phyloP scores from a whole-genome alignment of 2,329 filamentous ascomycete species.

The Grosmannia clavigera region DNA sequence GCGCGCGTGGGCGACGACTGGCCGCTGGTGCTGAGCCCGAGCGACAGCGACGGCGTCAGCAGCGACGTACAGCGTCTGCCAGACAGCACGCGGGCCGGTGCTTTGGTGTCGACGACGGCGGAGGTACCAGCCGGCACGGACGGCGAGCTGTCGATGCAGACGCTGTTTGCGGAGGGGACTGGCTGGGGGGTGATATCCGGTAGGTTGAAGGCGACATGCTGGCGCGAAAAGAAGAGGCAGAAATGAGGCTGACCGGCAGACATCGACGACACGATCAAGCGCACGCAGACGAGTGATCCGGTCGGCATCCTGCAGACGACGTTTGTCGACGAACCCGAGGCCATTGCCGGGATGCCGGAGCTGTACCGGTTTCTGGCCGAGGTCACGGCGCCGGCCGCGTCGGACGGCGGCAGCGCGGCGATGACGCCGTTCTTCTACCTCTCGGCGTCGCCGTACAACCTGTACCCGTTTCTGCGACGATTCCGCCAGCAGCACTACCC shows the following conservation, averaged over 20 bases:
- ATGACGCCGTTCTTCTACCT: constrained; percentile 82
- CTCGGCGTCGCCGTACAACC: constrained; percentile 85
- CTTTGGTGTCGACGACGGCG: constrained; percentile 33
- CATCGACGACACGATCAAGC: constrained; percentile 91
- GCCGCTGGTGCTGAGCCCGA: constrained; percentile 50
- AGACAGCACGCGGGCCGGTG: constrained; percentile 31
- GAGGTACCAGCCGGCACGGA: constrained; percentile 37
- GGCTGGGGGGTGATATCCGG: constrained; percentile 78
- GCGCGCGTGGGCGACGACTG: constrained; percentile 39
- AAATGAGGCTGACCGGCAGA: constrained; percentile 35
- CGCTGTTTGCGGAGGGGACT: constrained; percentile 59
- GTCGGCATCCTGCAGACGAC: constrained; percentile 73
- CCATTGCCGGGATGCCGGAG: constrained; percentile 71
- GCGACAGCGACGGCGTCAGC: constrained; percentile 59
- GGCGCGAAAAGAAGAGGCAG: background rate
- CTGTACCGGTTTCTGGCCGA: constrained; percentile 58
- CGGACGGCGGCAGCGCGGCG: constrained; percentile 24
- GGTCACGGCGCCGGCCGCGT: background rate
- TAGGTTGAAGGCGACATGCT: constrained; percentile 18
- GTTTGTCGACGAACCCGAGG: constrained; percentile 62
- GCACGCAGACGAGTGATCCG: constrained; percentile 70
- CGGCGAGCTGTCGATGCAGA: constrained; percentile 51
- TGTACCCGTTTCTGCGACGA: constrained; percentile 71
- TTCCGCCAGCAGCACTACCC: constrained; percentile 65
- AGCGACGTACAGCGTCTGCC: constrained; percentile 46